Evolutionary conservation across 83 land plant species (phyloP), one percentile per base, ranked within the genome.

Genomic region (Larix sibirica): DNA sequence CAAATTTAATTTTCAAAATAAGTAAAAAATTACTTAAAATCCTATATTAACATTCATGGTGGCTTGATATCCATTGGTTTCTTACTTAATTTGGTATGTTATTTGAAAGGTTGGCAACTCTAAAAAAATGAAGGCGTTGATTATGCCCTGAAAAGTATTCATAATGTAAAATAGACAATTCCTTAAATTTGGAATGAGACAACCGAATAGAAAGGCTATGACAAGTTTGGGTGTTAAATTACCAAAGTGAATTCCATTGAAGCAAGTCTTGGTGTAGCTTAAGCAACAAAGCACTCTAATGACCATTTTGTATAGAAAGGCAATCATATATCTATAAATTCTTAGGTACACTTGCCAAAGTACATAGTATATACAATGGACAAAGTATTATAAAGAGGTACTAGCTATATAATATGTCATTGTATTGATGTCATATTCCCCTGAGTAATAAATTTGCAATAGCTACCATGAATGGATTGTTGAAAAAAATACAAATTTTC

Each of bases 111-210:
- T 91, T 24, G 94, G 91, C 0, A 87, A 80, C 58, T 40, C 38
- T 12, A 62, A 44, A 63, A 80, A 64, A 87, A 42, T 79, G 81
- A 77, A 17, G 91, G 84, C 62, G 89, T 91, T 13, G 91, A 91
- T 62, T 91, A 89, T 81, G 83, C 61, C 18, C 1, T 87, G 81
- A 87, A 91, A 47, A 70, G 36, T 40, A 60, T 91, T 17, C 14
- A 58, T n/a, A 42, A 80, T n/a, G 66, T 91, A 63, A 44, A 42
- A 7, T 65, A 77, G 64, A 83, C 54, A 2, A 81, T 91, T 47
- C 90, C 88, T 8, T 87, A 89, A 10, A 84, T 87, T 47, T 91
- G 94, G 91, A 47, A 47, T 23, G 61, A 26, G 61, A 9, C 62
- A 50, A 47, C 24, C 20, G 20, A 50, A 6, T 4, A 56, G 20